phyloP scores from a whole-genome alignment of 2,329 filamentous ascomycete species.

The Diplodia corticola region DNA sequence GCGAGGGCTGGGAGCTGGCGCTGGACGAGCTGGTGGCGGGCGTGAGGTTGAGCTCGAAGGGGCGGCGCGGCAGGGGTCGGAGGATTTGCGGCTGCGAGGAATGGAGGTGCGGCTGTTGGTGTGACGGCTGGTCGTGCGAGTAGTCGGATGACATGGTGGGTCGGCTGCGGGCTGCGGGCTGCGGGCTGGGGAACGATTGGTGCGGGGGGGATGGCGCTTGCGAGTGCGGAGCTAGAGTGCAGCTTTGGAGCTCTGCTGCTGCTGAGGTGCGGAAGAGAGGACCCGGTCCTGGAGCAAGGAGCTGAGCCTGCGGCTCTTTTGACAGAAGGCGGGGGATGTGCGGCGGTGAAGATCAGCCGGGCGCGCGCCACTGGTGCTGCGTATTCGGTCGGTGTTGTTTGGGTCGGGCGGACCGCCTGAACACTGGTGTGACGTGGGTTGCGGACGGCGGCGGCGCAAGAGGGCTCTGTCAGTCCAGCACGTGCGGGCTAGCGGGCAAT shows the following conservation, averaged over 20 bases:
- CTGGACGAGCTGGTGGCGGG: slow-evolving; percentile 23
- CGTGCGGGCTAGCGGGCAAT: slow-evolving; percentile 17
- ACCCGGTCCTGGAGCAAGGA: not conserved
- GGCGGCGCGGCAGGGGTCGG: slow-evolving; percentile 42
- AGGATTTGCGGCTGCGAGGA: slow-evolving; percentile 34
- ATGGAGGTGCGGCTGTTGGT: not conserved
- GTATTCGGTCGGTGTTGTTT: slow-evolving; percentile 8
- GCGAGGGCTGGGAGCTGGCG: slow-evolving; percentile 28
- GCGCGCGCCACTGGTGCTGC: not conserved
- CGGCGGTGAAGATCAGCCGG: slow-evolving; percentile 6
- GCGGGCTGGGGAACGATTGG: not conserved
- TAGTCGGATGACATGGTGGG: slow-evolving; percentile 13
- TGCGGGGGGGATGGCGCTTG: not conserved
- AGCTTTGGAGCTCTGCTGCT: not conserved
- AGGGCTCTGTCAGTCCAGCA: not conserved
- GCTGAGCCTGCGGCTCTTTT: not conserved
- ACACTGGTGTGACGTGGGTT: slow-evolving; percentile 7
- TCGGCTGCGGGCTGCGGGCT: not conserved
- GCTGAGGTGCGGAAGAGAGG: not conserved
- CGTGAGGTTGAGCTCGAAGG: slow-evolving; percentile 29
- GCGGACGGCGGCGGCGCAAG: slow-evolving; percentile 4
- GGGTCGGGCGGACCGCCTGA: not conserved
- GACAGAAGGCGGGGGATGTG: slow-evolving; percentile 11
- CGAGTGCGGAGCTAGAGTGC: not conserved
- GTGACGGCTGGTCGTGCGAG: not conserved